phyloP scores from a whole-genome alignment of 306 rosid genomes.

The Macrotyloma uniflorum region DNA sequence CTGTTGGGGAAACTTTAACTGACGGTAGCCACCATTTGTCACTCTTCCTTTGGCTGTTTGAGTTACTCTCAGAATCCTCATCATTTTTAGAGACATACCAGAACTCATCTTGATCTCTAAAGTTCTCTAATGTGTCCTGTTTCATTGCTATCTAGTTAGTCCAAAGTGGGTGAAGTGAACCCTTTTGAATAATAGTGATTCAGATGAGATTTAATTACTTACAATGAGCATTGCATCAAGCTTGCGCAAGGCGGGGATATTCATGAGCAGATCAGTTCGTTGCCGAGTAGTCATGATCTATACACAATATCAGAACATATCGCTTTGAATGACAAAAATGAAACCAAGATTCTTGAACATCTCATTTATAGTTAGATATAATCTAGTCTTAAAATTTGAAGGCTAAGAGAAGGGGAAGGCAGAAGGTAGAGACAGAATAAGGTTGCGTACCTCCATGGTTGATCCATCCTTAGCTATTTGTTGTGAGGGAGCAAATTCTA shows the following conservation, averaged over 20 bases:
- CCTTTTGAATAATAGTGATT: conserved; percentile 12
- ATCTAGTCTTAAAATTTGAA: background rate
- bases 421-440: conserved; percentile 6
- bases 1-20: conserved; percentile 70
- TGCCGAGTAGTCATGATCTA: conserved; percentile 96
- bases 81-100: conserved; percentile 71
- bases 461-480: conserved; percentile 71
- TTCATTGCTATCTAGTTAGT: conserved; percentile 36
- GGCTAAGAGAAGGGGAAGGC: background rate
- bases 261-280: conserved; percentile 81
- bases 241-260: conserved; percentile 82
- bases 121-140: conserved; percentile 73
- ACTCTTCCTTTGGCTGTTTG: conserved; percentile 49
- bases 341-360: background rate
- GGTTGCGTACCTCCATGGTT: conserved; percentile 70
- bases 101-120: conserved; percentile 70
- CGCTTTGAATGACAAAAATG: background rate
- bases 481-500: conserved; percentile 82
- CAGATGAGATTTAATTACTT: conserved; percentile 41
- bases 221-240: conserved; percentile 91
- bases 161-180: conserved; percentile 5
- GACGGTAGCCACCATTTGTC: conserved; percentile 95
- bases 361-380: background rate
- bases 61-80: conserved; percentile 48
- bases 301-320: background rate